Conservation (phyloP, 306 rosid species). For the Cicer bijugum region DNA sequence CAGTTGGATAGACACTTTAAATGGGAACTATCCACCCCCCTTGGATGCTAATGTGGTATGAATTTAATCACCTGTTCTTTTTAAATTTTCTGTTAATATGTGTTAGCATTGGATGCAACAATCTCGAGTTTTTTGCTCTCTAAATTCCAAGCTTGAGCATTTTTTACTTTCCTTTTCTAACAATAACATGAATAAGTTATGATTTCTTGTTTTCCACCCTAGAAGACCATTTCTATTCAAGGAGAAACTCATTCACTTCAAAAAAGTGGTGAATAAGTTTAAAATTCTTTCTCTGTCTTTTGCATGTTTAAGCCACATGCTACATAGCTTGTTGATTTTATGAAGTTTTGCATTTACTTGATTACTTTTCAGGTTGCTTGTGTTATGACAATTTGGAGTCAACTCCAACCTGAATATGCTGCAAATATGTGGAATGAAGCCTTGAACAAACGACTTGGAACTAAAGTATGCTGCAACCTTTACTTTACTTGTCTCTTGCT, state of each 20-base stretch:
- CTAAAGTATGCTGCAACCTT: slow-evolving; percentile 60
- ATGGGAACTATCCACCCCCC: slow-evolving; percentile 89
- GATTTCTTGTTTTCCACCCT: slow-evolving; percentile 14
- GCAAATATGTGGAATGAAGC: slow-evolving; percentile 98
- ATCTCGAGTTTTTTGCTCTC: slow-evolving; percentile 3
- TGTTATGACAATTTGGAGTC: slow-evolving; percentile 95
- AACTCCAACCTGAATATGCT: slow-evolving; percentile 84
- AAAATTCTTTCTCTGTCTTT: slow-evolving; percentile 2
- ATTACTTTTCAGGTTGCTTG: slow-evolving; percentile 81
- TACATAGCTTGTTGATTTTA: slow-evolving; percentile 23
- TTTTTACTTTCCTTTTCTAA: slow-evolving; percentile 4
- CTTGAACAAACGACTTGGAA: slow-evolving; percentile 89
- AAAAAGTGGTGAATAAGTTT: slow-evolving; percentile 16
- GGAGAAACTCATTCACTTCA: slow-evolving; percentile 25
- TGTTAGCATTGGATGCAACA: slow-evolving; percentile 16
- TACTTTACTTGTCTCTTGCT: slow-evolving; percentile 25
- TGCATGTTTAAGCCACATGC: slow-evolving; percentile 29
- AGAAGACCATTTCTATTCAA: slow-evolving; percentile 10
- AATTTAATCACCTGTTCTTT: slow-evolving; percentile 25
- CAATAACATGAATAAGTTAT: slow-evolving; percentile 9
- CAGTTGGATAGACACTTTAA: slow-evolving; percentile 93
- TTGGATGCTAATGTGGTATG: slow-evolving; percentile 92
- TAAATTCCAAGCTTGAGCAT: slow-evolving; percentile 12
- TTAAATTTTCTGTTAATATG: slow-evolving; percentile 30
- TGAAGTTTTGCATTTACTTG: slow-evolving; percentile 39